Evolutionary conservation across 352 stramenopile genomes (phyloP).

Genomic region (Globisporangium mamillatum): DNA sequence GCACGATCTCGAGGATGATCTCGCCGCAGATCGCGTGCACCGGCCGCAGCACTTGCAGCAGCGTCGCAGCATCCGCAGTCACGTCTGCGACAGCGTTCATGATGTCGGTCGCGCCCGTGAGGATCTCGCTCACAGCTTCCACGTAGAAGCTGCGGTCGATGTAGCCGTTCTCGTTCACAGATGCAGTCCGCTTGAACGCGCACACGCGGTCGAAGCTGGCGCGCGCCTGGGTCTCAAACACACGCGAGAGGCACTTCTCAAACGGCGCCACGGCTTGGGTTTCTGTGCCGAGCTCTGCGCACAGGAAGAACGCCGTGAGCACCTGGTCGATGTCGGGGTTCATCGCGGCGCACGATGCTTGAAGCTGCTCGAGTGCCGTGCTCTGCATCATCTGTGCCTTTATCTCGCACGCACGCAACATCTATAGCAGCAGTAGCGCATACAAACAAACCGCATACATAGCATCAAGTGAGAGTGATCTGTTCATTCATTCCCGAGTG

Average conservation of each 20-base stretch:
- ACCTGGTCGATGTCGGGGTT: conserved; percentile 45
- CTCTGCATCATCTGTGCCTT: conserved; percentile 51
- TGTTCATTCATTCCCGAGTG: background rate
- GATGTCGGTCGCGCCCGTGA: conserved; percentile 69
- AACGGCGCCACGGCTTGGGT: conserved; percentile 31
- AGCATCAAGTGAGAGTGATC: background rate
- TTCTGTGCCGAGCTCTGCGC: conserved; percentile 37
- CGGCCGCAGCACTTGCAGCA: conserved; percentile 46
- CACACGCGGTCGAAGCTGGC: conserved; percentile 52
- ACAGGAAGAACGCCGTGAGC: conserved; percentile 52
- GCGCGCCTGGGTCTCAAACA: conserved; percentile 55
- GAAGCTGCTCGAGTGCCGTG: conserved; percentile 41
- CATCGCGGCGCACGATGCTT: conserved; percentile 32
- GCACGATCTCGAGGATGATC: conserved; percentile 61
- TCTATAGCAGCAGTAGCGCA: conserved; percentile 24
- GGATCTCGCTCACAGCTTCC: conserved; percentile 62
- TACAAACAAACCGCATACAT: background rate
- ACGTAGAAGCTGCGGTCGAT: conserved; percentile 84
- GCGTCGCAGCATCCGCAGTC: conserved; percentile 30
- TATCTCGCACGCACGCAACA: conserved; percentile 69
- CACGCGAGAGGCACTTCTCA: conserved; percentile 36
- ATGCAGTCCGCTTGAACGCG: conserved; percentile 46
- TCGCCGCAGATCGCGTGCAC: conserved; percentile 60
- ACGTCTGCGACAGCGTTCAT: conserved; percentile 80
- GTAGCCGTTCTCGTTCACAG: conserved; percentile 79